phyloP scores from a whole-genome alignment of 177 flowering plant genomes.

The Telopea speciosissima region DNA sequence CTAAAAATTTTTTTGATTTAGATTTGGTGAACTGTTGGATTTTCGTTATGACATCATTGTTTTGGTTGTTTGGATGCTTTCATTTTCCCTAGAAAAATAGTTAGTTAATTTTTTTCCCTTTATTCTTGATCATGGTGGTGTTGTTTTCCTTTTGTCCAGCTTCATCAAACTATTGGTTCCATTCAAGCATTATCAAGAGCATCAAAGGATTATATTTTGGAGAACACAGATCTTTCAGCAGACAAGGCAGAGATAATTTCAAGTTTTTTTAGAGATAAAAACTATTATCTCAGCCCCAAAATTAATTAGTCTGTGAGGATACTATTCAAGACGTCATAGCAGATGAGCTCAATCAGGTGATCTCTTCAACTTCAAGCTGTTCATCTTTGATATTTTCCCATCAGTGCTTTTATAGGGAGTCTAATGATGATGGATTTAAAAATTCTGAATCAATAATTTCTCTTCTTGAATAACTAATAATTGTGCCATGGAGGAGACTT shows the following conservation, averaged over 20 bases:
- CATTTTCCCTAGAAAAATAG: no score
- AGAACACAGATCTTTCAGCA: conserved; percentile 78
- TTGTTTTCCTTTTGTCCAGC: conserved; percentile 36
- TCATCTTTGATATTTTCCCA: neutral
- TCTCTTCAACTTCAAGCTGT: neutral
- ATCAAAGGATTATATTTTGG: conserved; percentile 58
- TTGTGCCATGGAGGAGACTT: no score
- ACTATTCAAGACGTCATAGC: neutral
- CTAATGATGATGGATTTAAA: neutral
- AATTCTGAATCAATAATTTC: no score
- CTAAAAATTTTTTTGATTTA: no score
- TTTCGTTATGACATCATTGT: no score
- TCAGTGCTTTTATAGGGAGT: neutral
- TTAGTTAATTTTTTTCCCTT: no score
- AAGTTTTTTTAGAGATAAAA: conserved; percentile 75
- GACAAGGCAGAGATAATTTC: conserved; percentile 66
- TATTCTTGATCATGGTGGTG: no score
- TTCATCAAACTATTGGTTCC: conserved; percentile 77
- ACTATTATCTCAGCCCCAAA: conserved; percentile 60
- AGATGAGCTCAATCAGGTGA: neutral
- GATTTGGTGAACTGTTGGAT: no score
- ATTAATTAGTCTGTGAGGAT: conserved; percentile 21
- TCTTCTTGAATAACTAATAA: no score
- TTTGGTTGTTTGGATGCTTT: no score
- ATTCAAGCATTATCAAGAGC: conserved; percentile 84